Conservation (phyloP, 306 rosid genomes). For the apple (Malus domestica) region DNA sequence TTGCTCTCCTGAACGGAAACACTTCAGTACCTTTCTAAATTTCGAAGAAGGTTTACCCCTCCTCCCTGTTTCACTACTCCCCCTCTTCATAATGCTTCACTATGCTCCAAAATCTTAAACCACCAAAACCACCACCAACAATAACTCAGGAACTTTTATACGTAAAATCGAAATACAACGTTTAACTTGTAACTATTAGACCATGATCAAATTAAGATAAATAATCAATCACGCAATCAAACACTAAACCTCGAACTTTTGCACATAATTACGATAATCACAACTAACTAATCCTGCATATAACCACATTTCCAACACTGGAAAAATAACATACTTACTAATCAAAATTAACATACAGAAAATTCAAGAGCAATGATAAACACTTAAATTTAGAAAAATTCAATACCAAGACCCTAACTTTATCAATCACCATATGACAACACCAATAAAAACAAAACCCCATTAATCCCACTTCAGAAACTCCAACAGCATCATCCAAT, state of each 20-base stretch:
- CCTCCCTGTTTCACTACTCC: conserved; percentile 27
- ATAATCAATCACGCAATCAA: background rate
- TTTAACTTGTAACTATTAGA: background rate
- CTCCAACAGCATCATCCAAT: conserved; percentile 12
- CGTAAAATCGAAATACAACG: conserved; percentile 5
- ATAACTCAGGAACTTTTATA: conserved; percentile 14
- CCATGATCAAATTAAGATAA: background rate
- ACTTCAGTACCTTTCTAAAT: conserved; percentile 51
- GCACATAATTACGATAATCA: background rate
- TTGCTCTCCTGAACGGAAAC: conserved; percentile 53
- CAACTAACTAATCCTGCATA: background rate
- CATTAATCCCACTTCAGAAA: conserved; percentile 6
- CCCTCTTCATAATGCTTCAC: conserved; percentile 34
- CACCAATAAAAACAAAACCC: conserved; percentile 9
- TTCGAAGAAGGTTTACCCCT: conserved; percentile 23
- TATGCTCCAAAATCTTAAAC: conserved; percentile 38
- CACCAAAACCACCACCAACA: conserved; percentile 7
- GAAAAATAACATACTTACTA: background rate
- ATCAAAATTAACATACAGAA: background rate
- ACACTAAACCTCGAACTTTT: background rate
- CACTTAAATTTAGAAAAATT: background rate
- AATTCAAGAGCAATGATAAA: conserved; percentile 8
- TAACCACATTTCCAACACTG: background rate
- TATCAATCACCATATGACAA: background rate
- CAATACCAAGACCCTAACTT: conserved; percentile 16